Evolutionary conservation across 2,329 filamentous ascomycete genomes (phyloP).

Genomic region (Decorospora gaudefroyi): DNA sequence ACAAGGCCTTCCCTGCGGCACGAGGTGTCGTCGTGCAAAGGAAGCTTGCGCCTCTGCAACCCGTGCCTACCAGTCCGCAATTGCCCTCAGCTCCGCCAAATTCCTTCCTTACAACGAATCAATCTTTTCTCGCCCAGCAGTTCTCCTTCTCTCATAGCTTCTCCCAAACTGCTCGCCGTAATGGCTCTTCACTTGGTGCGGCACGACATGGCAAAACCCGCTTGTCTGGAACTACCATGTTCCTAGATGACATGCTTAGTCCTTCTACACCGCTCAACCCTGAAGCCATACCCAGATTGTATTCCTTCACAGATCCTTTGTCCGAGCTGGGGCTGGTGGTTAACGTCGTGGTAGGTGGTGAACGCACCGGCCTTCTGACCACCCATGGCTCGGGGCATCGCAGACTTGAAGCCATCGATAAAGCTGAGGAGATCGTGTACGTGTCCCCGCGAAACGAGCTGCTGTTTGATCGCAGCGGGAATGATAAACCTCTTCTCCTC

Average conservation of each 20-base stretch:
- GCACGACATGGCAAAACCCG: conserved; percentile 28
- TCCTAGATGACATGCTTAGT: conserved; percentile 42
- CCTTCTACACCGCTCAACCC: conserved; percentile 28
- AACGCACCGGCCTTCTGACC: conserved; percentile 38
- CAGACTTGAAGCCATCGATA: conserved; percentile 66
- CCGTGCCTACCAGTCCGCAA: conserved; percentile 44
- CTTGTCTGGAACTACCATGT: conserved; percentile 30
- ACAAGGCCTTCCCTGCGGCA: conserved; percentile 80
- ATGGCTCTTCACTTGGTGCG: conserved; percentile 37
- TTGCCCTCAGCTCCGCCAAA: conserved; percentile 70
- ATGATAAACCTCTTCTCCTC: conserved; percentile 62
- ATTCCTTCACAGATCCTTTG: conserved; percentile 83
- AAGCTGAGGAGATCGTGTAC: conserved; percentile 81
- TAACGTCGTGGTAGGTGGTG: conserved; percentile 36
- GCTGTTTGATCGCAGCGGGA: conserved; percentile 51
- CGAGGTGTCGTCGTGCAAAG: conserved; percentile 85
- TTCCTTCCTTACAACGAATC: conserved; percentile 68
- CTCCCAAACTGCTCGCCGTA: conserved; percentile 37
- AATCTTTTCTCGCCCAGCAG: conserved; percentile 59
- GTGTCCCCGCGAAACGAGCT: conserved; percentile 70
- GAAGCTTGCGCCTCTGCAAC: conserved; percentile 62
- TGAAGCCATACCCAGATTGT: conserved; percentile 71
- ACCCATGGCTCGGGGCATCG: conserved; percentile 40
- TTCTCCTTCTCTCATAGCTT: conserved; percentile 54
- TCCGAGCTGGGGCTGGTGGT: conserved; percentile 85